These are phyloP conservation scores for Aquilaria malaccensis DNA, from an alignment of 345 rosid species.

Conservation along the genomic window DNA sequence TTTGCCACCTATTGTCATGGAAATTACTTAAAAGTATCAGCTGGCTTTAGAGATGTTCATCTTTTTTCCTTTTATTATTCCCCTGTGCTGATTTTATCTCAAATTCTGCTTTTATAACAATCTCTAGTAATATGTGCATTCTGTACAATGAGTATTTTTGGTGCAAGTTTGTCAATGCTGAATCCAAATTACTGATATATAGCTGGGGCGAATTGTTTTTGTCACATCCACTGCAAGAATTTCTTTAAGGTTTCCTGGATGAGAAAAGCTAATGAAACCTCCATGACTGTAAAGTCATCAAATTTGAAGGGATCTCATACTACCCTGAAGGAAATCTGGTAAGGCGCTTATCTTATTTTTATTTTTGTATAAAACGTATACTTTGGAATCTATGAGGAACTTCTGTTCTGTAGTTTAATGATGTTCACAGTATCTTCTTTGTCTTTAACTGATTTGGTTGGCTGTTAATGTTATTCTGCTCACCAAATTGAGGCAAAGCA, in stretches of 20 bases:
- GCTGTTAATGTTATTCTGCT: not conserved
- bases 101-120: too few relatives aligned
- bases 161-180: too few relatives aligned
- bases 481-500: slow-evolving; percentile 41
- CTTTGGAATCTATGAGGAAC: slow-evolving; percentile 1
- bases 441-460: slow-evolving; percentile 9
- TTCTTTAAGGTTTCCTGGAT: too few relatives aligned
- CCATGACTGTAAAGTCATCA: too few relatives aligned
- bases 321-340: slow-evolving; percentile 60
- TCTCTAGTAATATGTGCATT: too few relatives aligned
- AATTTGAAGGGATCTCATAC: slow-evolving; percentile 54
- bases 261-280: too few relatives aligned
- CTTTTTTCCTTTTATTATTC: not conserved
- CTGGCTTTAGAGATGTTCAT: slow-evolving; percentile 1
- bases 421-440: not conserved
- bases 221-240: too few relatives aligned
- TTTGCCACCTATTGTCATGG: slow-evolving; percentile 94
- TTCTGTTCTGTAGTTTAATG: slow-evolving; percentile 6
- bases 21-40: slow-evolving; percentile 86
- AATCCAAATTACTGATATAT: too few relatives aligned
- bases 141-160: too few relatives aligned
- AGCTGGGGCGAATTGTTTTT: too few relatives aligned
- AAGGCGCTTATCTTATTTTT: slow-evolving; percentile 13
- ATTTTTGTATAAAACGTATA: slow-evolving; percentile 1
- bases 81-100: too few relatives aligned